Percentiles rank a stretch among this genome's conserved stretches.
phyloP scores from a whole-genome alignment of 2,329 filamentous ascomycete species.

The Arthroderma uncinatum region DNA sequence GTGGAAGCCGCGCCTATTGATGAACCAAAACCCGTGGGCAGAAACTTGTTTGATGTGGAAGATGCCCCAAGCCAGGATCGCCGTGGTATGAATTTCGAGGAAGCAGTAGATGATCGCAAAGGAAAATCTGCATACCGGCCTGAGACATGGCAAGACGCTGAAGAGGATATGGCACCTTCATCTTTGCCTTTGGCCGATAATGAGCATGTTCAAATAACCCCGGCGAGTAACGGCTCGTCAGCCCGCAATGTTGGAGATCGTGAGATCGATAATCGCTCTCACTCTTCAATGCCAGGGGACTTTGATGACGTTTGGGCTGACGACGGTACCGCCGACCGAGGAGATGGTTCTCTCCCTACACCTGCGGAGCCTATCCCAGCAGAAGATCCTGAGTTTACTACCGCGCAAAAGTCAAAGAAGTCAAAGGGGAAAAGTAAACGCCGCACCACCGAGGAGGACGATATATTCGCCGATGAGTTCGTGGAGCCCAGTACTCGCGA shows the following conservation, averaged over 20 bases:
- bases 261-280: neutral
- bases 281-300: neutral
- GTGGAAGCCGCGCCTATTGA: neutral
- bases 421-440: constrained; percentile 9
- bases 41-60: constrained; percentile 12
- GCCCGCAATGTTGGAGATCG: neutral
- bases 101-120: neutral
- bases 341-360: neutral
- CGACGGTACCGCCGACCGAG: neutral
- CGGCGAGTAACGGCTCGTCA: too few relatives aligned
- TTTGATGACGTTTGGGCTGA: neutral
- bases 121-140: neutral
- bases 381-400: neutral
- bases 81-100: neutral
- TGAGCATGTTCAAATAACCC: neutral
- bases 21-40: neutral
- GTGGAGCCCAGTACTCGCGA: neutral
- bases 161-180: neutral
- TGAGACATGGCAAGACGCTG: constrained; percentile 1
- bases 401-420: neutral
- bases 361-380: neutral
- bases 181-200: neutral
- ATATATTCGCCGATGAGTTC: neutral
- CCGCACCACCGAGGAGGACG: neutral
- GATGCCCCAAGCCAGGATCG: neutral